Conservation (phyloP, 1,139 yeast genomes). For the Geotrichum fermentans region DNA sequence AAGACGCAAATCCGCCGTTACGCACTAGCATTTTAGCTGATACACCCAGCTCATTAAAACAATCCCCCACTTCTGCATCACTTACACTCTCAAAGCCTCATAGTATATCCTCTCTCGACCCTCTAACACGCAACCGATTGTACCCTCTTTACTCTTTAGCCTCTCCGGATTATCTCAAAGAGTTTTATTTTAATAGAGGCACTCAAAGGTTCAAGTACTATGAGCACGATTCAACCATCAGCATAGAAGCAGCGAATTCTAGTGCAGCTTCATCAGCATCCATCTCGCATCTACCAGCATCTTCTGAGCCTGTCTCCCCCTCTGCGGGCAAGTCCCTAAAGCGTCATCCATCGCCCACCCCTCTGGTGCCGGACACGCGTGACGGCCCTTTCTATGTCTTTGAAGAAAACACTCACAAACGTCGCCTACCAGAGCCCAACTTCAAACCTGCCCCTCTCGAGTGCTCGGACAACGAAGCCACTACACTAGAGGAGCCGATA, state of each 20-base stretch:
- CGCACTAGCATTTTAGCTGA: constrained; percentile 6
- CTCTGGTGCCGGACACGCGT: background rate
- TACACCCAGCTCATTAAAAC: constrained; percentile 3
- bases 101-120: constrained; percentile 4
- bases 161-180: constrained; percentile 11
- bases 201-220: constrained; percentile 5
- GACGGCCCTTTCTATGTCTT: constrained; percentile 5
- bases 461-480: constrained; percentile 8
- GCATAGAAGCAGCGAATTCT: constrained; percentile 4
- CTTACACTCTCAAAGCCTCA: background rate
- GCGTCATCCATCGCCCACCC: constrained; percentile 8
- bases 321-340: background rate
- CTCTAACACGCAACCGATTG: constrained; percentile 8
- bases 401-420: constrained; percentile 6
- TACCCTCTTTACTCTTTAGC: constrained; percentile 15
- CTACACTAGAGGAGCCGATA: background rate
- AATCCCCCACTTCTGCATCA: constrained; percentile 10
- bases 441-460: constrained; percentile 7
- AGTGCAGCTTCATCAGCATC: background rate
- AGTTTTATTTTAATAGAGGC: constrained; percentile 15
- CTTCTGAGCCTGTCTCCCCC: background rate
- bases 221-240: constrained; percentile 1
- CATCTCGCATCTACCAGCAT: constrained; percentile 7
- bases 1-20: background rate
- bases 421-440: constrained; percentile 2